A percentile compares a stretch with the other conserved stretches of the same genome.
Evolutionary conservation across 257 asterid species (phyloP).

Genomic region (Datura wrightii): DNA sequence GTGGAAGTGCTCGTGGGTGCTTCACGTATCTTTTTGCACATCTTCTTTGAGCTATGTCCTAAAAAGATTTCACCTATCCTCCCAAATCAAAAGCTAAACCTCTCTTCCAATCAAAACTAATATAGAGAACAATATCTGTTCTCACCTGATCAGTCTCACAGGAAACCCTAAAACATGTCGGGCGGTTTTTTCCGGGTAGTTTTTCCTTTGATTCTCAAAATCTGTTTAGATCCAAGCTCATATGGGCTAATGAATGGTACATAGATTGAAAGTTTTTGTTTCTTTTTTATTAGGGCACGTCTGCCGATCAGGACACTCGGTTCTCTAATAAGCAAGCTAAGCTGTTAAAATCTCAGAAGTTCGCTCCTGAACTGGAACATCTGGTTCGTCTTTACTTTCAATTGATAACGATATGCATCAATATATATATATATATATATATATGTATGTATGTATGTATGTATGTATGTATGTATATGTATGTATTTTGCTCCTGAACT

Average conservation of each 20-base stretch:
- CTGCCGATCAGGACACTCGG: constrained; percentile 97
- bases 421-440: too few relatives aligned
- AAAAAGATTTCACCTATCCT: background rate
- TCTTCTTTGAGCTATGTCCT: background rate
- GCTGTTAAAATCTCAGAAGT: constrained; percentile 91
- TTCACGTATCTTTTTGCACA: background rate
- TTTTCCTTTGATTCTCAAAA: constrained; percentile 1
- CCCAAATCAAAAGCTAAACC: background rate
- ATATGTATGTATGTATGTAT: too few relatives aligned
- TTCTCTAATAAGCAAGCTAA: constrained; percentile 99
- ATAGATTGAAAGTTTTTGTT: background rate
- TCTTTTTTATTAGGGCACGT: constrained; percentile 74
- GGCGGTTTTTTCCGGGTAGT: constrained; percentile 95
- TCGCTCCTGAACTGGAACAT: constrained; percentile 90
- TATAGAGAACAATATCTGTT: background rate
- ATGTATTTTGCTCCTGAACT: constrained; percentile 76
- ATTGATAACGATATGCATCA: background rate
- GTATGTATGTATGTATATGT: too few relatives aligned
- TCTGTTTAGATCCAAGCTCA: background rate
- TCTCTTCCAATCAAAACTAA: background rate
- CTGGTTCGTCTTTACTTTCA: constrained; percentile 55
- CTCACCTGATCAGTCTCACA: background rate
- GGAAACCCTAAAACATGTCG: constrained; percentile 86
- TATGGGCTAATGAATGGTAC: background rate
- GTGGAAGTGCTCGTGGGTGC: background rate